Evolutionary conservation across 345 rosid genomes (phyloP).

Genomic region (Gossypium anomalum): DNA sequence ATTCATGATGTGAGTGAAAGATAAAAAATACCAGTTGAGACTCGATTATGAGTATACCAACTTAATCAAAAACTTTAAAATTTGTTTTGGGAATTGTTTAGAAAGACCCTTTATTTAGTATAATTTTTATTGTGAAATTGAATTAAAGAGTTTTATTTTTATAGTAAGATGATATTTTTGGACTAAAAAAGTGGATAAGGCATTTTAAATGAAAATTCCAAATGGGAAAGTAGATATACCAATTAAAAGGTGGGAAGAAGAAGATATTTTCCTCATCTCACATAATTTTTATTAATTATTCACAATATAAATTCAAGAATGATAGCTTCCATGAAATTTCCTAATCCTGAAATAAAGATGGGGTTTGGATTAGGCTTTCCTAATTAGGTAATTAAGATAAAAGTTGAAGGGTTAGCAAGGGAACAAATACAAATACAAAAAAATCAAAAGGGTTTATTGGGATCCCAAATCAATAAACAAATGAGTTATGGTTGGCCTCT

Average conservation of each 20-base stretch:
- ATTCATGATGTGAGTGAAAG: too few relatives aligned
- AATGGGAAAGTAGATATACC: not conserved
- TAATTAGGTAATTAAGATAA: slow-evolving; percentile 28
- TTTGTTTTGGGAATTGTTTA: too few relatives aligned
- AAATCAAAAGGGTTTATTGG: not conserved
- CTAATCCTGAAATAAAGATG: not conserved
- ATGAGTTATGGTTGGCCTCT: slow-evolving; percentile 33
- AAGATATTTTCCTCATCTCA: not conserved
- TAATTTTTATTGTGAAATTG: too few relatives aligned
- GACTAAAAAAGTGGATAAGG: too few relatives aligned
- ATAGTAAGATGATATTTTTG: not conserved
- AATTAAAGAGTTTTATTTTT: not conserved
- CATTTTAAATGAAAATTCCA: not conserved
- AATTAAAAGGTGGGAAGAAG: not conserved
- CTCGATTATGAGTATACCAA: rapidly evolving
- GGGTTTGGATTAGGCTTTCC: slow-evolving; percentile 27
- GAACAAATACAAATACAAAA: not conserved
- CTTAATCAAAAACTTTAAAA: too few relatives aligned
- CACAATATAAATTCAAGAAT: too few relatives aligned
- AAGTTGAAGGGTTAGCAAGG: slow-evolving; percentile 10
- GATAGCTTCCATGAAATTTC: not conserved
- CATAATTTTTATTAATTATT: too few relatives aligned
- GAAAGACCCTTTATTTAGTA: too few relatives aligned
- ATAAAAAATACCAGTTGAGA: too few relatives aligned
- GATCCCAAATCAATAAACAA: slow-evolving; percentile 29